phyloP scores from a whole-genome alignment of 768 basidiomycete species.

The Calocybe indica region DNA sequence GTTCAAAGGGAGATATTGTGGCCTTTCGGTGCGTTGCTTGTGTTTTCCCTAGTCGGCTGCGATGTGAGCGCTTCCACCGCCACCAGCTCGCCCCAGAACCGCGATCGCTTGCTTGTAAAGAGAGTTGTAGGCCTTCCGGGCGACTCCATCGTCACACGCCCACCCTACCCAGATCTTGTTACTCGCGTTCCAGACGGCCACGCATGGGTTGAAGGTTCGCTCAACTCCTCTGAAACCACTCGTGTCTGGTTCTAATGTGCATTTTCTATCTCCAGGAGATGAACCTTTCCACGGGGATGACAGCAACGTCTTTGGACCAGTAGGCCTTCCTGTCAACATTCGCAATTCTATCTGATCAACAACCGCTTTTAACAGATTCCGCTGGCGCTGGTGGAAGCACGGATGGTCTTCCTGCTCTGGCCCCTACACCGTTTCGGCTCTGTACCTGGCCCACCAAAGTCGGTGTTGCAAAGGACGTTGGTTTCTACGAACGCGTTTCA shows the following conservation, averaged over 20 bases:
- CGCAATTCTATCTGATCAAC: too few species aligned
- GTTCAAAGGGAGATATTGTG: conserved; percentile 60
- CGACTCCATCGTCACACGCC: conserved; percentile 59
- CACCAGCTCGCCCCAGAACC: conserved; percentile 54
- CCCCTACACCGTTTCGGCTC: too few species aligned
- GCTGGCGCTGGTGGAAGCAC: too few species aligned
- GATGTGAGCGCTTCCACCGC: background rate
- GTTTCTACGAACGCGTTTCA: too few species aligned
- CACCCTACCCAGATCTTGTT: conserved; percentile 54
- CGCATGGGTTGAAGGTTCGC: conserved; percentile 69
- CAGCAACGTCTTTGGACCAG: conserved; percentile 70
- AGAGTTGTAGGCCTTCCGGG: conserved; percentile 60
- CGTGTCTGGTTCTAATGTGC: background rate
- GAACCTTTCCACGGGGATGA: conserved; percentile 63
- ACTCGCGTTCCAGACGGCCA: conserved; percentile 56
- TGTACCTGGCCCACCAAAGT: too few species aligned
- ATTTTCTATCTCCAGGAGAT: conserved; percentile 38
- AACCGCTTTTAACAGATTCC: too few species aligned
- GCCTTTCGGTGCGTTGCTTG: conserved; percentile 40
- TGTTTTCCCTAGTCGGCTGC: background rate
- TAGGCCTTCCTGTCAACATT: conserved; percentile 12
- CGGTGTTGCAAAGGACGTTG: too few species aligned
- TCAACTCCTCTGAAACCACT: background rate
- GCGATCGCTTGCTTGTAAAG: conserved; percentile 52
- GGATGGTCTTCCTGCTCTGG: too few species aligned